Percentiles rank a stretch among this genome's conserved stretches.
Conservation (phyloP, 768 basidiomycete genomes). For the Sistotremastrum niveocremeum region DNA sequence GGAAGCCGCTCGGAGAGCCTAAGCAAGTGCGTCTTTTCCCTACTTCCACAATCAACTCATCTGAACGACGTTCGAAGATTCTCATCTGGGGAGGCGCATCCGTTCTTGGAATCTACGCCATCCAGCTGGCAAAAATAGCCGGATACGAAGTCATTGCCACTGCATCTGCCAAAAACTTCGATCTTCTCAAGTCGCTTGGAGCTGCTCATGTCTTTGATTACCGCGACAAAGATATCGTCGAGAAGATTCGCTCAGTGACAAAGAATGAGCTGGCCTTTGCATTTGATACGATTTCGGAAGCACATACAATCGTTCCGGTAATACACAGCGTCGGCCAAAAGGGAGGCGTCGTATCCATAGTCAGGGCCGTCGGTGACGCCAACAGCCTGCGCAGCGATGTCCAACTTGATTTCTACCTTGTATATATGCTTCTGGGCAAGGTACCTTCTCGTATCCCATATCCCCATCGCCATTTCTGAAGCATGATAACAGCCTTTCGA, state of each 20-base stretch:
- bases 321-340: too few relatives aligned
- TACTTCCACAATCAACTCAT: neutral
- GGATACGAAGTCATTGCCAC: conserved; percentile 22
- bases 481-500: too few relatives aligned
- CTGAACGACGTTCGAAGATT: conserved; percentile 7
- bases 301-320: neutral
- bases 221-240: conserved; percentile 12
- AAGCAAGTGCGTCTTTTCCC: neutral
- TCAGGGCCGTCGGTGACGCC: too few relatives aligned
- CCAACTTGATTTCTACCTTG: too few relatives aligned
- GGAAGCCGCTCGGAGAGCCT: too few relatives aligned
- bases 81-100: conserved; percentile 18
- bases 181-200: conserved; percentile 22
- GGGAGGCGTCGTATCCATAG: neutral
- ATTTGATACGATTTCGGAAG: conserved; percentile 5
- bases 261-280: conserved; percentile 3
- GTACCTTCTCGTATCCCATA: too few relatives aligned
- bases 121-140: conserved; percentile 18
- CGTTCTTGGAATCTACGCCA: conserved; percentile 21
- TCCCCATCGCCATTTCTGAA: too few relatives aligned
- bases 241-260: conserved; percentile 13
- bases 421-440: too few relatives aligned
- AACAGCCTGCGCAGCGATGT: too few relatives aligned
- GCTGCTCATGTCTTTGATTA: conserved; percentile 22
- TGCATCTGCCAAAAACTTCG: conserved; percentile 22